These are phyloP conservation scores for Thermoascus crustaceus DNA, from an alignment of 2,329 filamentous ascomycete species.

Conservation along the genomic window DNA sequence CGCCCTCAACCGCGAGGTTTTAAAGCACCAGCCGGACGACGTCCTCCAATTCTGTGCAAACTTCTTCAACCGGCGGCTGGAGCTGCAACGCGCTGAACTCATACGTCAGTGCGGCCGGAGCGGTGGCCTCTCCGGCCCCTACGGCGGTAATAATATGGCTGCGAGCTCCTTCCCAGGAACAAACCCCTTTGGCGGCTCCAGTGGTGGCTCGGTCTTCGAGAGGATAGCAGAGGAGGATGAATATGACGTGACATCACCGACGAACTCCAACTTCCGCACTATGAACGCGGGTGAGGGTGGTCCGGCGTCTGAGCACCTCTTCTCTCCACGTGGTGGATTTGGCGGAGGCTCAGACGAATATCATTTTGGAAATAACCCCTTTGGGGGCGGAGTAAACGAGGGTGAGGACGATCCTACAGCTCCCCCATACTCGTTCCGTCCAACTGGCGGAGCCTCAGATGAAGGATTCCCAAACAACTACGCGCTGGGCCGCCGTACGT, in stretches of 20 bases:
- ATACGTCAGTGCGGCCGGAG: conserved; percentile 36
- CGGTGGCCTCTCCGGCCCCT: conserved; percentile 20
- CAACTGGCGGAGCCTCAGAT: conserved; percentile 15
- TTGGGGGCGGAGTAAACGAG: conserved; percentile 17
- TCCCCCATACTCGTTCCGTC: conserved; percentile 17
- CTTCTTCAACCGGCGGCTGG: conserved; percentile 58
- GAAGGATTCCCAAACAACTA: conserved; percentile 71
- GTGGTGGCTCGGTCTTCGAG: conserved; percentile 45
- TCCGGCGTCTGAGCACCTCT: conserved; percentile 31
- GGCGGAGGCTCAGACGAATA: conserved; percentile 14
- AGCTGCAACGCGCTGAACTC: conserved; percentile 54
- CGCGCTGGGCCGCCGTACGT: conserved; percentile 86
- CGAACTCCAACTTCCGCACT: conserved; percentile 51
- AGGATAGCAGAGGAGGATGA: conserved; percentile 77
- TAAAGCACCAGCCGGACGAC: conserved; percentile 52
- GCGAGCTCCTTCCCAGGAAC: conserved; percentile 69
- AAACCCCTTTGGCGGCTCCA: conserved; percentile 77
- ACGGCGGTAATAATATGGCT: conserved; percentile 49
- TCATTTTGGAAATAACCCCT: conserved; percentile 28
- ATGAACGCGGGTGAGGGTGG: conserved; percentile 20
- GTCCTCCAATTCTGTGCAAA: conserved; percentile 63
- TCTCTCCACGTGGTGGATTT: conserved; percentile 31
- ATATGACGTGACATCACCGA: conserved; percentile 70
- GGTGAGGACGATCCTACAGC: conserved; percentile 16
- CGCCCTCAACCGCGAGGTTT: conserved; percentile 54